Evolutionary conservation across 805 yeast genomes (phyloP).

Genomic region (Schwanniomyces vanrijiae): DNA sequence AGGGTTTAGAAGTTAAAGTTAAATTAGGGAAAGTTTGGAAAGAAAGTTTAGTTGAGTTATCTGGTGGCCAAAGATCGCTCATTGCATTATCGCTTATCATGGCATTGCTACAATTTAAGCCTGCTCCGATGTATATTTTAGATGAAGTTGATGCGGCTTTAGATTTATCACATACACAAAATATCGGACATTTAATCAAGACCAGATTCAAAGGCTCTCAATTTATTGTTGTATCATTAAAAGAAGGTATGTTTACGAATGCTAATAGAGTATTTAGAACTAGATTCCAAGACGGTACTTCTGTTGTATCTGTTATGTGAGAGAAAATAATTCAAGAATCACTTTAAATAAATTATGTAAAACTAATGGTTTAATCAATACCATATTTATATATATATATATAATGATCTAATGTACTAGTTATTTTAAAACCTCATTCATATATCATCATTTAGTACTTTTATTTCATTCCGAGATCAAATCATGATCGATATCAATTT

Average conservation of each 20-base stretch:
- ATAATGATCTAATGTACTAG: neutral
- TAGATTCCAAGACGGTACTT: constrained; percentile 94
- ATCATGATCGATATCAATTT: neutral
- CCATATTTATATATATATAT: neutral
- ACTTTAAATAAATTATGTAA: neutral
- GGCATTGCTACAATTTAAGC: constrained; percentile 90
- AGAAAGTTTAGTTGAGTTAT: constrained; percentile 87
- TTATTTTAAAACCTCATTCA: too few relatives aligned
- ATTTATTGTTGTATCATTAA: constrained; percentile 92
- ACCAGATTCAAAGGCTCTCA: constrained; percentile 95
- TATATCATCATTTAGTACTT: too few relatives aligned
- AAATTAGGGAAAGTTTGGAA: constrained; percentile 93
- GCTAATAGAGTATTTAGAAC: constrained; percentile 94
- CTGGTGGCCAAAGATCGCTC: constrained; percentile 96
- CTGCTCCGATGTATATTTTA: constrained; percentile 97
- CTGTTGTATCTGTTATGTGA: constrained; percentile 77
- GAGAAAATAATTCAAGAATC: neutral
- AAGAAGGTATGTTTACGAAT: constrained; percentile 97
- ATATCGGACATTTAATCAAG: constrained; percentile 93
- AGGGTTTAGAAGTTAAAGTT: constrained; percentile 89
- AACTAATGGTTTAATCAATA: neutral
- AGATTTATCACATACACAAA: constrained; percentile 95
- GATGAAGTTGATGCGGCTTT: constrained; percentile 99
- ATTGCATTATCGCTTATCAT: constrained; percentile 89
- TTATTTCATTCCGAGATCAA: neutral